Conservation (phyloP, 495 filamentous ascomycete species). For the Articulospora tetracladia region DNA sequence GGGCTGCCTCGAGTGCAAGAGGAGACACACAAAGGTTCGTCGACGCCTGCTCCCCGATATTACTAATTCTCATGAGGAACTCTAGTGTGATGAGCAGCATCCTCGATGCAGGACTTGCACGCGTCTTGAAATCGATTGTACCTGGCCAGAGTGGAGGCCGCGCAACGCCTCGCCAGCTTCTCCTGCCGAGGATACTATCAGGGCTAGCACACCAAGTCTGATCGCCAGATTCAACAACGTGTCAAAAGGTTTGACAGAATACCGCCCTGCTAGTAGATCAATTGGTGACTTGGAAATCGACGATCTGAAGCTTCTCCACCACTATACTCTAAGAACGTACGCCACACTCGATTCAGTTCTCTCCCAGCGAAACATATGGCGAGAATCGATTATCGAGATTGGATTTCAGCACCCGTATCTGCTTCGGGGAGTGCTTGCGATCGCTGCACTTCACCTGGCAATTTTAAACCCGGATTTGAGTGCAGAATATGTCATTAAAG, state of each 20-base stretch:
- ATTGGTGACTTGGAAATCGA: not conserved
- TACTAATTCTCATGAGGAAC: not conserved
- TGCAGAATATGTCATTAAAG: slow-evolving; percentile 27
- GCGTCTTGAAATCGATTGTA: not conserved
- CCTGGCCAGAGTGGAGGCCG: not conserved
- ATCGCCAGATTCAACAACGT: not conserved
- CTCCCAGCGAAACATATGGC: slow-evolving; percentile 9
- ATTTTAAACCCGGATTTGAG: slow-evolving; percentile 1
- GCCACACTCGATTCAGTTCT: not conserved
- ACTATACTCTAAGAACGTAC: slow-evolving; percentile 11
- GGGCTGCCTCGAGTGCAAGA: slow-evolving; percentile 21
- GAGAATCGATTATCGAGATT: not conserved
- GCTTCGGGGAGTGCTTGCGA: slow-evolving; percentile 7
- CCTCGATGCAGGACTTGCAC: slow-evolving; percentile 3
- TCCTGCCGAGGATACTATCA: not conserved
- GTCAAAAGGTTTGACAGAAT: not conserved
- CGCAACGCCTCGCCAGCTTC: not conserved
- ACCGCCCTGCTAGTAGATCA: not conserved
- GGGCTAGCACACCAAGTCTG: not conserved
- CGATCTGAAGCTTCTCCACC: slow-evolving; percentile 9
- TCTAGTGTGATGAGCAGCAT: slow-evolving; percentile 9
- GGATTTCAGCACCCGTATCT: slow-evolving; percentile 13
- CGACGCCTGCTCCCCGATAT: not conserved
- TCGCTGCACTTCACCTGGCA: slow-evolving; percentile 10
- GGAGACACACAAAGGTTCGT: slow-evolving; percentile 11